phyloP scores from a whole-genome alignment of 495 filamentous ascomycete species.

The Apodospora peruviana region DNA sequence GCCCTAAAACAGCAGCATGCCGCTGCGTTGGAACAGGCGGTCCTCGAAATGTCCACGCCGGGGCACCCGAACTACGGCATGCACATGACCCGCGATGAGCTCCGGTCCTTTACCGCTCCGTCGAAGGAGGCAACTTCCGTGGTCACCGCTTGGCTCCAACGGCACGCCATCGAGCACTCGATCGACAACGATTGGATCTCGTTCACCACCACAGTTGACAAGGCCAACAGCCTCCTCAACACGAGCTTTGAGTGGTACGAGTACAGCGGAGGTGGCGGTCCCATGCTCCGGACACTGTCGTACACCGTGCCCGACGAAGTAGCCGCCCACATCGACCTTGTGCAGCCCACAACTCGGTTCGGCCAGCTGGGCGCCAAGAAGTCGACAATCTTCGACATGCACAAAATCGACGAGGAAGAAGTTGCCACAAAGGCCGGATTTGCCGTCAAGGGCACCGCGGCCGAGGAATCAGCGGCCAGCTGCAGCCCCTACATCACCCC shows the following conservation, averaged over 20 bases:
- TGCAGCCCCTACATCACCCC: slow-evolving; percentile 52
- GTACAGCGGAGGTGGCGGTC: slow-evolving; percentile 31
- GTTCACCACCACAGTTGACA: slow-evolving; percentile 43
- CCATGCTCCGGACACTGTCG: slow-evolving; percentile 48
- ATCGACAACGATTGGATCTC: slow-evolving; percentile 42
- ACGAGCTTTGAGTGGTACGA: slow-evolving; percentile 39
- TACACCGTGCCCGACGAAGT: slow-evolving; percentile 61
- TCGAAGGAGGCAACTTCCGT: slow-evolving; percentile 35
- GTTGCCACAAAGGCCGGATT: background rate
- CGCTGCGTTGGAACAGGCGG: slow-evolving; percentile 49
- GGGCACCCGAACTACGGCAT: slow-evolving; percentile 50
- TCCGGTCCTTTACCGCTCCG: slow-evolving; percentile 49
- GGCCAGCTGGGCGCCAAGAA: slow-evolving; percentile 22
- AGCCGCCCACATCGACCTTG: slow-evolving; percentile 53
- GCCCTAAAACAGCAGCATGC: slow-evolving; percentile 33
- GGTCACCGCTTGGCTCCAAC: slow-evolving; percentile 45
- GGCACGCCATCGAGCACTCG: slow-evolving; percentile 41
- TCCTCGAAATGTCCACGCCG: slow-evolving; percentile 53
- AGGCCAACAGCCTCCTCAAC: slow-evolving; percentile 42
- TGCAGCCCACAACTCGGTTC: slow-evolving; percentile 67
- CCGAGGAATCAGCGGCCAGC: slow-evolving; percentile 13
- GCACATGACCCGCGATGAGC: slow-evolving; percentile 46
- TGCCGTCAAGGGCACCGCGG: slow-evolving; percentile 4
- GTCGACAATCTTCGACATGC: slow-evolving; percentile 25
- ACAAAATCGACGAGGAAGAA: slow-evolving; percentile 7